Percentiles rank a stretch among this genome's conserved stretches.
These are phyloP conservation scores for Castanea crenata DNA, from an alignment of 306 rosid species.

Conservation along the genomic window DNA sequence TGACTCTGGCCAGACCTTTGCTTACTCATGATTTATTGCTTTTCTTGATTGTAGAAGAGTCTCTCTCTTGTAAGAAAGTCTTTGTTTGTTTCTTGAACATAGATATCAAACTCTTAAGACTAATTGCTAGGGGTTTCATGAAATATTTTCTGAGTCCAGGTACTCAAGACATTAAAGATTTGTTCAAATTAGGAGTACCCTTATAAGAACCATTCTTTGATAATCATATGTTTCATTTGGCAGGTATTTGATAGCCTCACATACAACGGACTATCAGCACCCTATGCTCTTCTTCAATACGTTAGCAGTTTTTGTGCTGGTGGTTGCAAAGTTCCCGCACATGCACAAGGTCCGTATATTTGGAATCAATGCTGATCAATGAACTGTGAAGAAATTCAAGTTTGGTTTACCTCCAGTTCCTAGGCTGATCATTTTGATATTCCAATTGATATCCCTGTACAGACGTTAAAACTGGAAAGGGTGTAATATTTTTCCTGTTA, in stretches of 20 bases:
- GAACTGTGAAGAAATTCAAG: conserved; percentile 7
- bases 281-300: conserved; percentile 44
- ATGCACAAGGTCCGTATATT: conserved; percentile 52
- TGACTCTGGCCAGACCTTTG: not conserved
- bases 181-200: not conserved
- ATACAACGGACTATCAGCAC: conserved; percentile 41
- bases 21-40: not conserved
- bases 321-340: conserved; percentile 47
- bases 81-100: not conserved
- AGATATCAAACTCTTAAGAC: not conserved
- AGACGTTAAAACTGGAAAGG: conserved; percentile 26
- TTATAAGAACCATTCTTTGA: not conserved
- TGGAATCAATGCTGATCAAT: conserved; percentile 42
- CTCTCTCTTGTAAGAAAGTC: not conserved
- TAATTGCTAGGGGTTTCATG: not conserved
- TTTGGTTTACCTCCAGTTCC: conserved; percentile 8
- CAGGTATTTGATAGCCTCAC: conserved; percentile 48
- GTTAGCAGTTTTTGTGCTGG: conserved; percentile 40
- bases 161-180: not conserved
- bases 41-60: not conserved
- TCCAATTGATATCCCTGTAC: conserved; percentile 21
- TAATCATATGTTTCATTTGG: not conserved
- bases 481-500: conserved; percentile 2
- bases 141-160: not conserved
- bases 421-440: conserved; percentile 15